Percentiles rank a stretch among this genome's conserved stretches.
These are phyloP conservation scores for Hondaea fermentalgiana DNA, from an alignment of 108 stramenopile genomes.

Conservation along the genomic window DNA sequence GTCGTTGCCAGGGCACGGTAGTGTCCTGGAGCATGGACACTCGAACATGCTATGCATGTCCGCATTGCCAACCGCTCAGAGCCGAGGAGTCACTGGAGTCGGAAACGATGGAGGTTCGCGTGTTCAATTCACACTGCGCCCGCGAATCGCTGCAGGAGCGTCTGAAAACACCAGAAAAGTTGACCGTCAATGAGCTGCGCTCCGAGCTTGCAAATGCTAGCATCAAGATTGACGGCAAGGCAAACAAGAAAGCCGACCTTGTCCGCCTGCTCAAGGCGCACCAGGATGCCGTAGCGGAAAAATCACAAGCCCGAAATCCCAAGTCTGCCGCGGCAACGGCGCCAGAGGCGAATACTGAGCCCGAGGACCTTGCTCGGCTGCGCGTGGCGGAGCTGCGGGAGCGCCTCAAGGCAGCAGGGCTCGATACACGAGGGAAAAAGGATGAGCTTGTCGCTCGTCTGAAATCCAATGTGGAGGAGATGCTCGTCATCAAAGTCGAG, in stretches of 20 bases:
- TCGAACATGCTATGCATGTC: constrained; percentile 61
- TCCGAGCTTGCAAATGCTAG: constrained; percentile 8
- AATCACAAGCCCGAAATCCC: too few species aligned
- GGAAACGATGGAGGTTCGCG: background rate
- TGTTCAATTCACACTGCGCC: constrained; percentile 62
- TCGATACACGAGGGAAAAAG: background rate
- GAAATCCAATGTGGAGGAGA: background rate
- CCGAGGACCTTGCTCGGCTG: background rate
- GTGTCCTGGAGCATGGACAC: constrained; percentile 51
- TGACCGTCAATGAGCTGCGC: constrained; percentile 56
- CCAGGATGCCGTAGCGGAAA: background rate
- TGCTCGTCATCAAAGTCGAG: background rate
- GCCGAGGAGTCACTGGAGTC: constrained; percentile 16
- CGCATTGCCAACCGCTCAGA: constrained; percentile 51
- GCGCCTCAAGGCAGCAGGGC: background rate
- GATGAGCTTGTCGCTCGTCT: constrained; percentile 5
- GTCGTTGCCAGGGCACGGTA: constrained; percentile 42
- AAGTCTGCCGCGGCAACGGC: background rate
- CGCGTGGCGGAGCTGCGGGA: background rate
- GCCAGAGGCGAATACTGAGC: background rate
- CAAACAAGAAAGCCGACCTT: constrained; percentile 36
- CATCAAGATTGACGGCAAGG: constrained; percentile 9
- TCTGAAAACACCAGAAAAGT: constrained; percentile 37
- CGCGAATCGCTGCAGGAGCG: constrained; percentile 22
- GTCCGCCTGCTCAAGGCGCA: constrained; percentile 33